Conservation (phyloP, 345 rosid species). For the Trapa incisa region DNA sequence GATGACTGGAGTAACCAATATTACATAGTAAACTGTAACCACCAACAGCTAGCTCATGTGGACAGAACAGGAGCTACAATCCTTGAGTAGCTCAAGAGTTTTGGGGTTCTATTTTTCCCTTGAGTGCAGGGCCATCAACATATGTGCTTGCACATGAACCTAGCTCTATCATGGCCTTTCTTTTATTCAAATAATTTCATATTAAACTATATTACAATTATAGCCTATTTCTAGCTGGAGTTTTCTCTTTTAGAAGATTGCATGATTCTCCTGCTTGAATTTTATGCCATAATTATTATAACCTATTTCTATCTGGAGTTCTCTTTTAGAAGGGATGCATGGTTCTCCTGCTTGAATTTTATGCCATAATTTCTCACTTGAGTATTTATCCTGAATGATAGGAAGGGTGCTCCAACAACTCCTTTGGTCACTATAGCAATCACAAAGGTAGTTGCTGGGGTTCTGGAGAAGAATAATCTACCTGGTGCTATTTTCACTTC, state of each 20-base stretch:
- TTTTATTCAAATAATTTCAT: too few species aligned
- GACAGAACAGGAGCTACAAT: too few species aligned
- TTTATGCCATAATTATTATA: neutral
- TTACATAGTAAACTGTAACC: too few species aligned
- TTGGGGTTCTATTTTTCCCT: too few species aligned
- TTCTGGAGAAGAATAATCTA: conserved; percentile 73
- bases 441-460: conserved; percentile 74
- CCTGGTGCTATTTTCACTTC: conserved; percentile 92
- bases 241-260: neutral
- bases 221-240: neutral
- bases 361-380: conserved; percentile 4
- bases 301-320: neutral
- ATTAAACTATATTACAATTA: too few species aligned
- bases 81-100: too few species aligned
- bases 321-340: neutral
- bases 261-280: neutral
- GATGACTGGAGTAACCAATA: neutral
- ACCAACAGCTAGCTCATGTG: too few species aligned
- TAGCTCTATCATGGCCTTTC: too few species aligned
- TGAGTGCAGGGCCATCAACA: too few species aligned
- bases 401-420: conserved; percentile 99
- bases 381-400: conserved; percentile 17
- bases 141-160: too few species aligned
- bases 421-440: conserved; percentile 89
- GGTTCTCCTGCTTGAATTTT: neutral